Evolutionary conservation across 2,329 filamentous ascomycete genomes (phyloP).

Genomic region (Bipolaris cookei): DNA sequence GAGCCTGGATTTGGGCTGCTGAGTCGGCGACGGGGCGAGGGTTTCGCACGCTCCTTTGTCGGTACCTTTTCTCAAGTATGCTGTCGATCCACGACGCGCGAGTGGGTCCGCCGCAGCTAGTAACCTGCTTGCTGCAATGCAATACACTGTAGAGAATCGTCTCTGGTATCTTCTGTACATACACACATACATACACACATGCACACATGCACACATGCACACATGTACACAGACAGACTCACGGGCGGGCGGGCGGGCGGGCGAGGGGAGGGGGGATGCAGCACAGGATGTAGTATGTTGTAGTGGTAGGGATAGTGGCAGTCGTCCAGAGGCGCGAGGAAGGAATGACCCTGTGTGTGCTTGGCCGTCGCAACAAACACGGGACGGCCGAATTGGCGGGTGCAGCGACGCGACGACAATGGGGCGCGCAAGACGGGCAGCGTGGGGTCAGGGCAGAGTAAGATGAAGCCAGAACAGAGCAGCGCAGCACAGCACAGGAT

Average conservation of each 20-base stretch:
- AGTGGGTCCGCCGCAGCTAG: constrained; percentile 10
- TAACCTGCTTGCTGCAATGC: constrained; percentile 11
- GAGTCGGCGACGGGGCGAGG: constrained; percentile 2
- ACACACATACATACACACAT: not conserved
- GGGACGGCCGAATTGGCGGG: constrained; percentile 11
- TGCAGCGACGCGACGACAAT: constrained; percentile 13
- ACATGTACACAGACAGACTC: no score
- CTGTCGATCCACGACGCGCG: constrained; percentile 9
- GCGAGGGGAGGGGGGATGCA: no score
- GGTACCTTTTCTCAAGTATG: constrained; percentile 8
- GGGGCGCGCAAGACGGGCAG: not conserved
- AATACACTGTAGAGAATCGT: not conserved
- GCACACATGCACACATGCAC: not conserved
- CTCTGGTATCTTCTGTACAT: not conserved
- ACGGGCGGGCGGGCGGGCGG: no score
- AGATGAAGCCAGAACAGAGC: not conserved
- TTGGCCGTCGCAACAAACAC: constrained; percentile 25
- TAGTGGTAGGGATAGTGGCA: not conserved
- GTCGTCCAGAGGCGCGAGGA: constrained; percentile 17
- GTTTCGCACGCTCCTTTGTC: constrained; percentile 12
- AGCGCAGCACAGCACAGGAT: not conserved
- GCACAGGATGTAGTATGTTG: no score
- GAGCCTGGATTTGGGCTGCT: constrained; percentile 8
- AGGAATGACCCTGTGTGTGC: constrained; percentile 17
- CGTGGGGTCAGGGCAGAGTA: not conserved